A percentile compares a stretch with the other conserved stretches of the same genome.
phyloP scores from a whole-genome alignment of 768 basidiomycete species.

The Cantharellus cinnabarinus region DNA sequence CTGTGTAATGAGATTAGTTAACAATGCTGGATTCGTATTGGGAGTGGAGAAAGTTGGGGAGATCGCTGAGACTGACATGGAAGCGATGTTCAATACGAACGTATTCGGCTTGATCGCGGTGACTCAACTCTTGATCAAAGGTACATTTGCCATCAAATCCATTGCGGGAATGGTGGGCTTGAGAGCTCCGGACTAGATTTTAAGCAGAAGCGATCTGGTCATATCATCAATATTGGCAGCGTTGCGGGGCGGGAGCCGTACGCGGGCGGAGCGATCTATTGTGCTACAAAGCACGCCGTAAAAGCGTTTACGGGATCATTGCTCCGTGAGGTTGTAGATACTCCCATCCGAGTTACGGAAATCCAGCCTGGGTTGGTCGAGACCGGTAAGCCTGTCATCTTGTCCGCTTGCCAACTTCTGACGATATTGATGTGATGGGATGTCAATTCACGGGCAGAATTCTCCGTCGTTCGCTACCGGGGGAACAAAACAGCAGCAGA shows the following conservation, averaged over 20 bases:
- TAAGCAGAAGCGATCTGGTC: conserved; percentile 47
- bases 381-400: conserved; percentile 20
- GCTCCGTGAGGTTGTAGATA: conserved; percentile 74
- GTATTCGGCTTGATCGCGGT: conserved; percentile 59
- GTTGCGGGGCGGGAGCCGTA: conserved; percentile 80
- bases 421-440: neutral
- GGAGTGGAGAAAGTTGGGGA: conserved; percentile 77
- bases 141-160: conserved; percentile 16
- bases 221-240: conserved; percentile 90
- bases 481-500: conserved; percentile 69
- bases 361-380: conserved; percentile 88
- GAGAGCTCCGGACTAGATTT: conserved; percentile 30
- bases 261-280: conserved; percentile 80
- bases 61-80: conserved; percentile 55
- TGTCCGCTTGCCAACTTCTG: neutral
- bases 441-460: conserved; percentile 27
- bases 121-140: conserved; percentile 52
- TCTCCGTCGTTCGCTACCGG: conserved; percentile 75
- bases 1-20: conserved; percentile 21
- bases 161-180: neutral
- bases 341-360: conserved; percentile 83
- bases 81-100: conserved; percentile 58
- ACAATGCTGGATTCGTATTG: conserved; percentile 77
- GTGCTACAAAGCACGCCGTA: conserved; percentile 77
- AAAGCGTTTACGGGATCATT: conserved; percentile 69